Base-by-base conservation (phyloP, 352 stramenopile genomes). In the Globisporangium perplexum region DNA sequence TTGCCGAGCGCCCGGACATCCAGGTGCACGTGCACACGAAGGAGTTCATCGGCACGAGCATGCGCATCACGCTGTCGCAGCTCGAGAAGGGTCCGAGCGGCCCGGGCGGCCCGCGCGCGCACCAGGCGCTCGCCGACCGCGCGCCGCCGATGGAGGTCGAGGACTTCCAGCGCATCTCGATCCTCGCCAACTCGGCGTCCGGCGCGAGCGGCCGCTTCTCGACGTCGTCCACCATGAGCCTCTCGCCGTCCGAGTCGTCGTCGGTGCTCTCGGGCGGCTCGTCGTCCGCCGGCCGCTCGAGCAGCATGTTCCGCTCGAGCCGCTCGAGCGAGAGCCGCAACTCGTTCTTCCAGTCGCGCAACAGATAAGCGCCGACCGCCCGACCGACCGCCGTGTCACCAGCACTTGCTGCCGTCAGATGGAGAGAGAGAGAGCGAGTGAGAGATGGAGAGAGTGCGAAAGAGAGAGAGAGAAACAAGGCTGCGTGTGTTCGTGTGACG, bases 21-120 rank as follows among this genome's bases (percentile, higher is more conserved):
- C 82, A 93, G 53, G 84, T 95, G 7, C 84, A 95, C 47, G 84
- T 95, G 24, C 84, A 95, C 62, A 95, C 84, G 28, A 95, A 95
- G 57, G 84, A 95, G 50, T 95, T 95, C 63, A 95, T 95, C 57
- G 84, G 84, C 18, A 95, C 84, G 43, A 95, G 84, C 39, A 95
- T 95, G 84, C 77, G 84, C 22, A 95, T 95, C 52, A 95, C 84
- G 14, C 53, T 95, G 50, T 87, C 81, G 8, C 71, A 83, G 45
- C 50, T 82, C 33, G 78, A 91, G 33, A 66, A 63, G 26, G 53
- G 43, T 26, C 45, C 26, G n/a, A 41, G 53, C 26, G 31, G 1
- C 10, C 31, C 30, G 31, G 43, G 46, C 14, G 18, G 35, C 10
- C 35, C 28, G 5, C 69, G 71, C 20, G 42, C 52, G 57, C 61